Evolutionary conservation across 371 early-diverging fungal genomes (phyloP), one percentile per base, ranked within the genome.

Genomic region (Mucor circinelloides): DNA sequence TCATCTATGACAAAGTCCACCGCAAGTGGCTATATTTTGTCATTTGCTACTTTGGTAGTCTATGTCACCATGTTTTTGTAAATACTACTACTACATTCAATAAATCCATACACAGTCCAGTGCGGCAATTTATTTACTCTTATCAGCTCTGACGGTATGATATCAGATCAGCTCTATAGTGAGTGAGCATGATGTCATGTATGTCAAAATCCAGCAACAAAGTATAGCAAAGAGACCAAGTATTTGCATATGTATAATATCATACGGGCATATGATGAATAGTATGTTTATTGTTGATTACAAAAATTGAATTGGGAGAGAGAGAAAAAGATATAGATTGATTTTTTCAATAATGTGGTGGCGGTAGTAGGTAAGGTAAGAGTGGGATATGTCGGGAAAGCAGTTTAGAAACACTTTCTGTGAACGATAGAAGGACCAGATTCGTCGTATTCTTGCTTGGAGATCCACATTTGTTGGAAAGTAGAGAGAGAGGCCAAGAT

Each of bases 401-500:
- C 10, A 52, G 7, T 75, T 92, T 95, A 97, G 94, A 96, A 96
- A 88, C 98, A 97, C 90, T 97, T 98, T 88, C 97, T 92, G 89
- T 98, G 99, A 73, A 98, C 99, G 79, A 98, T 97, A 63, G 96
- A 92, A 59, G 98, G 97, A 74, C 97, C 97, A 76, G 91, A 90
- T 85, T 97, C 99, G 87, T 98, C 97, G 89, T 99, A 99, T 85
- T 99, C 99, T 86, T 89, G 88, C 86, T 92, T 95, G 64, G 93
- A 92, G 84, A 97, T 93, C 98, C 98, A 98, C 96, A 97, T 94
- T 79, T 93, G 91, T 84, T 97, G 98, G 97, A 99, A 99, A 74
- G 98, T 97, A 66, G 97, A 96, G 68, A 99, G 93, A 63, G 99
- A 99, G 63, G 99, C 99, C 70, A 99, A 88, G 73, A 99, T 99